phyloP scores from a whole-genome alignment of 176 grass and related monocot species.

The Tuctoria greenei region DNA sequence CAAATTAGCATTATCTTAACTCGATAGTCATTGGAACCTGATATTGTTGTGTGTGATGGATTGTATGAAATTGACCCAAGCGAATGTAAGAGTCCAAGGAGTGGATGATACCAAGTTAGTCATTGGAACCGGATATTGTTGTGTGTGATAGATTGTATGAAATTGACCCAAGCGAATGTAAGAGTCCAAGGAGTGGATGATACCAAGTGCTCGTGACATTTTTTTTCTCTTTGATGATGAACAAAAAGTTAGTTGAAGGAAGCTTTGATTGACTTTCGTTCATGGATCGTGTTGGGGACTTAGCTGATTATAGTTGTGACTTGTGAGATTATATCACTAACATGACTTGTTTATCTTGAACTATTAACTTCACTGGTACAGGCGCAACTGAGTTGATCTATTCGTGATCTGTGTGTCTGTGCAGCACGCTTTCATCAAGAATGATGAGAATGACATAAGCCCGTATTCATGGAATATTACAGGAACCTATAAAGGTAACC shows the following conservation, averaged over 20 bases:
- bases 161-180: neutral
- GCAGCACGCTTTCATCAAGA: conserved; percentile 75
- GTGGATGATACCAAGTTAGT: no score
- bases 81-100: neutral
- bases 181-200: neutral
- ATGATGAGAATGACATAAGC: conserved; percentile 71
- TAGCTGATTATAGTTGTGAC: neutral
- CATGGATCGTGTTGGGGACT: neutral
- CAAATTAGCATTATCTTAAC: conserved; percentile 1
- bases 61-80: neutral
- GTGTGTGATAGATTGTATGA: neutral
- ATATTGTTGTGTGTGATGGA: neutral
- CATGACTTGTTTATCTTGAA: neutral
- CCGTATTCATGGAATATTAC: conserved; percentile 94
- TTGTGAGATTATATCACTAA: neutral
- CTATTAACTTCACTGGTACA: neutral
- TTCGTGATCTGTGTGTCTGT: conserved; percentile 24
- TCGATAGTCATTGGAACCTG: neutral
- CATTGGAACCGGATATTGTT: no score
- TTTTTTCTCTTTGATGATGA: neutral
- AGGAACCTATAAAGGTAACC: conserved; percentile 81
- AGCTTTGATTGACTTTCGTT: neutral
- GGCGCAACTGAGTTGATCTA: neutral
- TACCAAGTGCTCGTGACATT: neutral
- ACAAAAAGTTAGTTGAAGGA: neutral